A percentile compares a stretch with the other conserved stretches of the same genome.
These are phyloP conservation scores for Globisporangium recalcitrans DNA, from an alignment of 352 stramenopile genomes.

Conservation along the genomic window DNA sequence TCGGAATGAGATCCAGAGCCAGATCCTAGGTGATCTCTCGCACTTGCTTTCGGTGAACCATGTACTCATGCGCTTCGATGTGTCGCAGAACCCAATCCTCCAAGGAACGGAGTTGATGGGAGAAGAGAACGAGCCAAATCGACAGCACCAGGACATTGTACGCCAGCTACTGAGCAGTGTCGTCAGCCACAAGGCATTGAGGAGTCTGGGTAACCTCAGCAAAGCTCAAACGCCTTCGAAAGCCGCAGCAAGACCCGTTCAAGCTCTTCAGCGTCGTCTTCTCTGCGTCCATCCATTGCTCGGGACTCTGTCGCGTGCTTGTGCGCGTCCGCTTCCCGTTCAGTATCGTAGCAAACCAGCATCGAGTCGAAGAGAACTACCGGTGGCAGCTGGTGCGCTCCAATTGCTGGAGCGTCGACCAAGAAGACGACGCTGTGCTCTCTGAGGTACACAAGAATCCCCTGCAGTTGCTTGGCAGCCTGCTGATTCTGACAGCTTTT, in stretches of 20 bases:
- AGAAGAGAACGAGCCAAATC: neutral
- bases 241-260: neutral
- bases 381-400: constrained; percentile 1
- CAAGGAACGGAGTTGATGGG: neutral
- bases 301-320: neutral
- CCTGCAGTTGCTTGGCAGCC: neutral
- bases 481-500: neutral
- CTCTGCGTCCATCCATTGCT: neutral
- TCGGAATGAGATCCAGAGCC: constrained; percentile 32
- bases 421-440: constrained; percentile 1
- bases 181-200: constrained; percentile 4
- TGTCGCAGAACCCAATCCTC: constrained; percentile 23
- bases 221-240: neutral
- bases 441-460: neutral
- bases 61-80: constrained; percentile 27
- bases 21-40: constrained; percentile 15
- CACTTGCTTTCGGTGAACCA: constrained; percentile 22
- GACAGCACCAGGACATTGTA: neutral
- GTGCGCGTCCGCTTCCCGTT: constrained; percentile 1
- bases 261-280: neutral
- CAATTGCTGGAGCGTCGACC: neutral
- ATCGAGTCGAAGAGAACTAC: neutral
- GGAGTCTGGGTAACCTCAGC: constrained; percentile 17
- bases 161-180: constrained; percentile 10
- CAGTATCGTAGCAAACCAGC: neutral